Base-by-base conservation (phyloP, 768 basidiomycete genomes). In the Rhodotorula kratochvilovae region DNA sequence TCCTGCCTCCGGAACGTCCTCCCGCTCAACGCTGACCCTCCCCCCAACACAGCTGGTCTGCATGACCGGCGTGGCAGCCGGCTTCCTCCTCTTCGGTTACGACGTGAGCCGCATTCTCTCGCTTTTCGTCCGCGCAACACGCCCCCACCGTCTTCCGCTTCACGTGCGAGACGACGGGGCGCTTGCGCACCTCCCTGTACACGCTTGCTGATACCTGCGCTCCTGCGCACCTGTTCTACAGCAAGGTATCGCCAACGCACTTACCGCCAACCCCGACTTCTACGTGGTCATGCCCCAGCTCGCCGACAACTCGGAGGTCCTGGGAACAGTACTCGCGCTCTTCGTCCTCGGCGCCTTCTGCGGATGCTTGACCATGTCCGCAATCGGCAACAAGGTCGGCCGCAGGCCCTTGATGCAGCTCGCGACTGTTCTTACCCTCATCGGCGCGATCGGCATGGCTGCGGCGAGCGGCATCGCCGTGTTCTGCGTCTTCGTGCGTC, bases 171-270 rank as follows among this genome's bases (percentile, higher is more conserved):
- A 50, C 55, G 48, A 1, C 61, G 35, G 35, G 29, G 10, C 17
- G 25, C 43, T 36, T 43, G 13, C 35, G 7, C 25, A 17, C 6
- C 39, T 31, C 33, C 8, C 19, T 15, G 17, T 21, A 5, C 19
- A 5, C 45, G 17, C 45, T 46, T 15, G 45, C 45, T 39, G 39
- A 39, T 13, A 39, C 13, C 8, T 13, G 39, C 45, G 10, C 45
- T 46, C 21, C 59, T 31, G 42, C 17, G 23, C 5, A 8, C 11
- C 33, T 25, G 19, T 4, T 61, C 60, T 43, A 50, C 61, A 67
- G 33, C 72, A 73, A 55, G 72, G 72, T 33, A 73, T 73, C 50
- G 67, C 72, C 17, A 73, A 68, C 60, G 67, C 71, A 11, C 48
- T 68, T 23, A 65, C 67, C 6, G 35, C 43, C 35, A 68, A 73